A percentile compares a stretch with the other conserved stretches of the same genome.
These are phyloP conservation scores for Rhinocladiella similis DNA, from an alignment of 2,329 filamentous ascomycete species.

Conservation along the genomic window DNA sequence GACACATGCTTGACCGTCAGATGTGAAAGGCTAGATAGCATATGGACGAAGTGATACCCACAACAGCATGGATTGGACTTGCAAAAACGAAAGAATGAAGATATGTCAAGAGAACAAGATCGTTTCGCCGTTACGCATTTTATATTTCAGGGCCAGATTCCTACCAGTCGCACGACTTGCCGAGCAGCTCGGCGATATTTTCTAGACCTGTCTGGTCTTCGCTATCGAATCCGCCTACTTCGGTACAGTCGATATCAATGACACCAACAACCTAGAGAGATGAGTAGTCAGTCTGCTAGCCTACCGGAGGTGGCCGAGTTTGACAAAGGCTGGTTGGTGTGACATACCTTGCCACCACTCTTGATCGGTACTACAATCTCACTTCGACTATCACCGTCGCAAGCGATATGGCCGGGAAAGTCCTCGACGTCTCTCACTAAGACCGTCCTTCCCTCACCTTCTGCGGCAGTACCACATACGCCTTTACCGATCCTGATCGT, in stretches of 20 bases:
- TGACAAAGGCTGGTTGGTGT: neutral
- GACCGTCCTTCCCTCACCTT: conserved; percentile 37
- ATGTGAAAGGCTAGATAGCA: conserved; percentile 1
- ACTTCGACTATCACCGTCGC: conserved; percentile 49
- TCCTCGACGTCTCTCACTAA: conserved; percentile 45
- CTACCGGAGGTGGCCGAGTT: neutral
- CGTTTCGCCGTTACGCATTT: too few relatives aligned
- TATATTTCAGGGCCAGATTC: neutral
- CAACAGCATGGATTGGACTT: neutral
- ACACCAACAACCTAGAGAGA: conserved; percentile 45
- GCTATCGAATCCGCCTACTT: conserved; percentile 45
- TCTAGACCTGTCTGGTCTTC: conserved; percentile 45
- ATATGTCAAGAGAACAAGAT: neutral
- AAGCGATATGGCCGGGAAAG: conserved; percentile 52
- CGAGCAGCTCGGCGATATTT: conserved; percentile 41
- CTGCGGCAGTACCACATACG: conserved; percentile 48
- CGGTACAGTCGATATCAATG: conserved; percentile 50
- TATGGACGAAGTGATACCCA: conserved; percentile 7
- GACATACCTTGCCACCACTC: conserved; percentile 40
- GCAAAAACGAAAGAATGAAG: neutral
- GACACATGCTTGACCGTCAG: neutral
- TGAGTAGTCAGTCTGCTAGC: neutral
- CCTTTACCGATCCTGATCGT: conserved; percentile 47
- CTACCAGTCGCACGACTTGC: conserved; percentile 43
- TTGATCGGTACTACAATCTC: conserved; percentile 52